Evolutionary conservation across 148 eudicot genomes (phyloP), one percentile per base, ranked within the genome.

Genomic region (Talinum fruticosum): DNA sequence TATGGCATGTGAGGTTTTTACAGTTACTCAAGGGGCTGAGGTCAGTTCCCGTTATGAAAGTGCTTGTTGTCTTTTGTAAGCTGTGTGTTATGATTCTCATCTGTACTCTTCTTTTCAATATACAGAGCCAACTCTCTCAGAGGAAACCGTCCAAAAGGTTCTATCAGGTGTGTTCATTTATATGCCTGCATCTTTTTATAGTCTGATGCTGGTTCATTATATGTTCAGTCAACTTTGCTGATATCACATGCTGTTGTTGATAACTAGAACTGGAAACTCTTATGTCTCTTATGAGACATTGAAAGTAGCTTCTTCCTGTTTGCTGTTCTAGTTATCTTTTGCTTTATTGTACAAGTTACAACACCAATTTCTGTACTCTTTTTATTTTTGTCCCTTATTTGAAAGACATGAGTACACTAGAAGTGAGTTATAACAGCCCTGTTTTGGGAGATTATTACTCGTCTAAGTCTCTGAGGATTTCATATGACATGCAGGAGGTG

Each of bases 121-220:
- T 72, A 71, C 90, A 82, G 93, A 84, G 79, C 80, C 90, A 82
- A 78, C 79, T 71, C 87, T 96, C 76, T 90, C 97, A 5, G 92
- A 93, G 86, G 93, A 91, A 75, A 90, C 92, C 45, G 79, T 96
- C 81, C 90, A 91, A 59, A 96, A 93, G 81, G 86, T 89, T 82
- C 73, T 96, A 41, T 87, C 94, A 71, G 97, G 98, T 92, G 85
- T 75, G 82, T 66, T 70, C 33, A 21, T 13, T 67, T 2, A 24
- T 21, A 38, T 53, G 10, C 24, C 2, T 18, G 5, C 23, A 3
- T 41, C 12, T 6, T 41, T 8, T 8, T 41, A 41, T 41, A 12
- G 0, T 41, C 47, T 8, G 47, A 41, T 41, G 47, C 47, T 41
- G 47, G 47, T 14, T 41, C 13, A 3, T 37, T 2, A 2, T 37